Evolutionary conservation across 202 grass and related monocot species (phyloP).

Genomic region (Bolboschoenoplectus hybrid): DNA sequence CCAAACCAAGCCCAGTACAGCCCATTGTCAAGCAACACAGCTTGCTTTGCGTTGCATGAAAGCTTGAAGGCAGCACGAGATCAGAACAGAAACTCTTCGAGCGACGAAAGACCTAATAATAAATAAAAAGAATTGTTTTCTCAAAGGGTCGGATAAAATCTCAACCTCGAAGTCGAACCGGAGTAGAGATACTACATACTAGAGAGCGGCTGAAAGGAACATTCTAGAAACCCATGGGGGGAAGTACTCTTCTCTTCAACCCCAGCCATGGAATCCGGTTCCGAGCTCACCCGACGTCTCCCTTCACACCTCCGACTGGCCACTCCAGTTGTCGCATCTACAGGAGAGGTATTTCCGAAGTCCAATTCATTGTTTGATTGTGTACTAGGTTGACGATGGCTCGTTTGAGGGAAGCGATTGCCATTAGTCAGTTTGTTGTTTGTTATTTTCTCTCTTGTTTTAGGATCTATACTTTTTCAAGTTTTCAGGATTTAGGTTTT

Average conservation of each 20-base stretch:
- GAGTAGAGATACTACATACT: background rate
- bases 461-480: background rate
- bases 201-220: background rate
- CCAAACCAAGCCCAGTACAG: background rate
- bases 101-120: background rate
- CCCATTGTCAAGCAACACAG: background rate
- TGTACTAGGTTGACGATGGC: background rate
- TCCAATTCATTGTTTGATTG: background rate
- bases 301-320: background rate
- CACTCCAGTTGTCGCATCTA: background rate
- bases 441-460: background rate
- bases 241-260: constrained; percentile 22
- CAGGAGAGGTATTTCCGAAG: constrained; percentile 21
- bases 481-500: background rate
- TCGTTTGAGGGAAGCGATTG: background rate
- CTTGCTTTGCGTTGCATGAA: background rate
- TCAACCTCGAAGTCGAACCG: background rate
- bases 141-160: constrained; percentile 1
- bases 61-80: background rate
- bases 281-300: background rate
- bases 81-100: background rate
- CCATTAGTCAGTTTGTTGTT: background rate
- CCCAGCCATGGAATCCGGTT: constrained; percentile 23
- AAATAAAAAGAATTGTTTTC: too few species aligned
- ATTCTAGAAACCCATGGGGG: background rate